Percentiles rank a stretch among this genome's conserved stretches.
Evolutionary conservation across 2,329 filamentous ascomycete genomes (phyloP).

Genomic region (Ceratocystis eucalypticola): DNA sequence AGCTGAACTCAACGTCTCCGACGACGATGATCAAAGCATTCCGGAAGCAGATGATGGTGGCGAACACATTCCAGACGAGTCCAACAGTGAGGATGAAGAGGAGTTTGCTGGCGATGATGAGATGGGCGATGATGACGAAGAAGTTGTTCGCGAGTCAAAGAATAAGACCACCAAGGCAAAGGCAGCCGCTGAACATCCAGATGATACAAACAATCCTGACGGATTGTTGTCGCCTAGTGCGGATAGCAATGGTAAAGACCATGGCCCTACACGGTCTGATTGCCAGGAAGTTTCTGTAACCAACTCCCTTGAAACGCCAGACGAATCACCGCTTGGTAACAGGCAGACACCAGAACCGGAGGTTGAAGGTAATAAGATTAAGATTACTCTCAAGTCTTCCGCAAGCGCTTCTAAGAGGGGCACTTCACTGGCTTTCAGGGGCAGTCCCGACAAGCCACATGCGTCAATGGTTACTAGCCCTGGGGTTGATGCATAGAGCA

Average conservation of each 20-base stretch:
- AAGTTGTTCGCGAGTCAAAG: constrained; percentile 26
- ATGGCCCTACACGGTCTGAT: not conserved
- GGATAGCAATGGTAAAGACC: constrained; percentile 13
- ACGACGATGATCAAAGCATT: constrained; percentile 49
- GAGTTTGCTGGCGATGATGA: constrained; percentile 45
- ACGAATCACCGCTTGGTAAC: constrained; percentile 15
- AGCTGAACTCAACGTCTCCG: constrained; percentile 6
- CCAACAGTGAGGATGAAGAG: constrained; percentile 41
- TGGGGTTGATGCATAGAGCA: constrained; percentile 22
- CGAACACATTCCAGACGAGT: constrained; percentile 49
- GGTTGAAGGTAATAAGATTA: constrained; percentile 8
- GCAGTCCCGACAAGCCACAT: constrained; percentile 45
- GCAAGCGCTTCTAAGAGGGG: constrained; percentile 25
- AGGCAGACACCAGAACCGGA: constrained; percentile 8
- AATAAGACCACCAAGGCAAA: constrained; percentile 35
- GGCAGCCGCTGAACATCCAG: constrained; percentile 37
- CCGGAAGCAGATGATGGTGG: constrained; percentile 62
- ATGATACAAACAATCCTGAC: not conserved
- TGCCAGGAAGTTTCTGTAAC: constrained; percentile 12
- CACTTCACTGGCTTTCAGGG: constrained; percentile 44
- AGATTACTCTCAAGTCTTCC: constrained; percentile 20
- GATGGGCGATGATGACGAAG: constrained; percentile 40
- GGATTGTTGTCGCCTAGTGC: constrained; percentile 16
- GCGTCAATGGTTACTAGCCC: constrained; percentile 25
- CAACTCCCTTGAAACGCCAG: constrained; percentile 15